Conservation (phyloP, 768 basidiomycete species). For the Lentinula raphanica region DNA sequence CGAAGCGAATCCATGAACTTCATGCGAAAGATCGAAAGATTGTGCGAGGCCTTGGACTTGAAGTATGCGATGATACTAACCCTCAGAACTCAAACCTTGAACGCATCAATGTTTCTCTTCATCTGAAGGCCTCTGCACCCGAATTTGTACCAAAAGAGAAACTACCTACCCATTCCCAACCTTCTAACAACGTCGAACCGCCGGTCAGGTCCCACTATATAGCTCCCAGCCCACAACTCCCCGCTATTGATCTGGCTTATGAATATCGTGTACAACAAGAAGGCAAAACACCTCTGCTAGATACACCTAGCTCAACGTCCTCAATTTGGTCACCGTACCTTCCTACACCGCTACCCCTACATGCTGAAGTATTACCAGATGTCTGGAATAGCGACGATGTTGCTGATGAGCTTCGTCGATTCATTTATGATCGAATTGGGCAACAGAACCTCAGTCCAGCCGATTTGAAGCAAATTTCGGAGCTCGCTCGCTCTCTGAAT, state of each 20-base stretch:
- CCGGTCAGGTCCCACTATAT: constrained; percentile 22
- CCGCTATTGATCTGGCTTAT: constrained; percentile 44
- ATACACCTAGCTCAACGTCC: constrained; percentile 56
- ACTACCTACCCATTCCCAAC: constrained; percentile 18
- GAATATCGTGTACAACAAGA: constrained; percentile 38
- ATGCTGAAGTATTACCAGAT: constrained; percentile 4
- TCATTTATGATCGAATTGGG: constrained; percentile 26
- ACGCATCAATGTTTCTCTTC: constrained; percentile 8
- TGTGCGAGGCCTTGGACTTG: constrained; percentile 6
- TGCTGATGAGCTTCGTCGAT: constrained; percentile 28
- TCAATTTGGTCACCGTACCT: constrained; percentile 56
- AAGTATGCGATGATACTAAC: constrained; percentile 7
- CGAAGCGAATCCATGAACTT: no score
- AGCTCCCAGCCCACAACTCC: constrained; percentile 26
- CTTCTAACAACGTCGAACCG: constrained; percentile 37
- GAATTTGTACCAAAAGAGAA: constrained; percentile 28
- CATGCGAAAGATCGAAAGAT: background rate
- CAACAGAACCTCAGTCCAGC: constrained; percentile 10
- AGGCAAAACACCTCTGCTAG: constrained; percentile 37
- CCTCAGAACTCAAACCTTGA: constrained; percentile 2
- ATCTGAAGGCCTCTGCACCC: constrained; percentile 29
- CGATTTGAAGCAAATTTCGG: constrained; percentile 8
- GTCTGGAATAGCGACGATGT: constrained; percentile 15
- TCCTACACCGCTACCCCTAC: constrained; percentile 8
- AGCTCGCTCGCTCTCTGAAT: constrained; percentile 6